phyloP scores from a whole-genome alignment of 2,329 filamentous ascomycete species.

The Thelonectria blattea region DNA sequence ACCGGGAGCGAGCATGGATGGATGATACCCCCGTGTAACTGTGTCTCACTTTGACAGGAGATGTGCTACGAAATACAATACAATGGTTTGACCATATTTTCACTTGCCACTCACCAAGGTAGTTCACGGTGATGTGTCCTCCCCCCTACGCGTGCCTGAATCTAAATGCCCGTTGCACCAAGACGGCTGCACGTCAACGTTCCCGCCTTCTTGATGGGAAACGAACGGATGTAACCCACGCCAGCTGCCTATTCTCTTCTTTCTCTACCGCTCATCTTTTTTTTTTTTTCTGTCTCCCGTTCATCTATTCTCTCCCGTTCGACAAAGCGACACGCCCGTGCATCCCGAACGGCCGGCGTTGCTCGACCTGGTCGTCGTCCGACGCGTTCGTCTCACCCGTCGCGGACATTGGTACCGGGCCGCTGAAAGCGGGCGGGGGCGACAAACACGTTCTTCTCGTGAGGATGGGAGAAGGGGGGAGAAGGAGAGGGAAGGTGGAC shows the following conservation, averaged over 20 bases:
- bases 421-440: too few species aligned
- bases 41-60: slow-evolving; percentile 12
- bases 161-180: neutral
- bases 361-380: neutral
- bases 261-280: too few species aligned
- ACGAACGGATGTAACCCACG: neutral
- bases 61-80: slow-evolving; percentile 7
- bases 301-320: too few species aligned
- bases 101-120: neutral
- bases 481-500: neutral
- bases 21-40: slow-evolving; percentile 32
- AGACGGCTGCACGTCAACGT: neutral
- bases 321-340: too few species aligned
- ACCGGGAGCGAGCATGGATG: slow-evolving; percentile 17
- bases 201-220: neutral
- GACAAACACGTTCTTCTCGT: neutral
- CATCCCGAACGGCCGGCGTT: neutral
- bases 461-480: neutral
- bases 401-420: too few species aligned
- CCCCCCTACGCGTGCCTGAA: neutral
- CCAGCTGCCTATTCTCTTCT: too few species aligned
- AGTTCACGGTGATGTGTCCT: neutral
- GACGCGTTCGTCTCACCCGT: neutral
- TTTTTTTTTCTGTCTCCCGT: too few species aligned
- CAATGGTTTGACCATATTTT: neutral